Percentiles rank a stretch among this genome's conserved stretches.
These are phyloP conservation scores for Plantago rigida DNA, from an alignment of 305 asterid genomes.

Conservation along the genomic window DNA sequence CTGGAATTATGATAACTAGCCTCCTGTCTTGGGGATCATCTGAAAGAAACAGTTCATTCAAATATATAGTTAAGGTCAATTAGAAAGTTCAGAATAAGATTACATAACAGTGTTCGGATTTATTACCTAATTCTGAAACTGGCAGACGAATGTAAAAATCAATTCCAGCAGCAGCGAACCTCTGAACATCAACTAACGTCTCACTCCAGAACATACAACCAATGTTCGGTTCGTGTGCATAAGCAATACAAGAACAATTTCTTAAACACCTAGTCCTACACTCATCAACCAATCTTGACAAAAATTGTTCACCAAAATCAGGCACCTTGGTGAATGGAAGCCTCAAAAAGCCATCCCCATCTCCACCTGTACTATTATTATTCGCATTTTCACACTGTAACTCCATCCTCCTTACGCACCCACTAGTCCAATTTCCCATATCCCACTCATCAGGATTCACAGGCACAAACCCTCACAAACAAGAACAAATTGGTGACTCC, in stretches of 20 bases:
- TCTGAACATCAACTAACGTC: constrained; percentile 29
- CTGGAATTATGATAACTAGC: constrained; percentile 29
- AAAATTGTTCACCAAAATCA: constrained; percentile 26
- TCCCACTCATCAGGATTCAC: constrained; percentile 30
- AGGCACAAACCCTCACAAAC: constrained; percentile 44
- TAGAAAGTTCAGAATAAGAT: no score
- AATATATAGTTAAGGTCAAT: neutral
- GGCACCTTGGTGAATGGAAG: constrained; percentile 38
- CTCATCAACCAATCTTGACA: constrained; percentile 17
- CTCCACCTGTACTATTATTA: constrained; percentile 19
- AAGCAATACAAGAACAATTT: constrained; percentile 45
- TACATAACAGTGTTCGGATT: neutral
- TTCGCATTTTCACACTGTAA: constrained; percentile 36
- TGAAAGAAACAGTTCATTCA: constrained; percentile 6
- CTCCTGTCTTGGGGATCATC: constrained; percentile 27
- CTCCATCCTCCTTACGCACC: constrained; percentile 34
- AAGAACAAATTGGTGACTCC: constrained; percentile 35
- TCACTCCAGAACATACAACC: constrained; percentile 42
- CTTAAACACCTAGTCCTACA: constrained; percentile 32
- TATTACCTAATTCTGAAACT: constrained; percentile 7
- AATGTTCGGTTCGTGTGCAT: constrained; percentile 27
- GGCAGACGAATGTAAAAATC: constrained; percentile 9
- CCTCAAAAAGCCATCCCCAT: constrained; percentile 37
- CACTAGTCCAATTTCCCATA: constrained; percentile 46
- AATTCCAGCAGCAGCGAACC: constrained; percentile 21